A percentile compares a stretch with the other conserved stretches of the same genome.
phyloP scores from a whole-genome alignment of 1,284 basidiomycete genomes.

The Ceratobasidium theobromae region DNA sequence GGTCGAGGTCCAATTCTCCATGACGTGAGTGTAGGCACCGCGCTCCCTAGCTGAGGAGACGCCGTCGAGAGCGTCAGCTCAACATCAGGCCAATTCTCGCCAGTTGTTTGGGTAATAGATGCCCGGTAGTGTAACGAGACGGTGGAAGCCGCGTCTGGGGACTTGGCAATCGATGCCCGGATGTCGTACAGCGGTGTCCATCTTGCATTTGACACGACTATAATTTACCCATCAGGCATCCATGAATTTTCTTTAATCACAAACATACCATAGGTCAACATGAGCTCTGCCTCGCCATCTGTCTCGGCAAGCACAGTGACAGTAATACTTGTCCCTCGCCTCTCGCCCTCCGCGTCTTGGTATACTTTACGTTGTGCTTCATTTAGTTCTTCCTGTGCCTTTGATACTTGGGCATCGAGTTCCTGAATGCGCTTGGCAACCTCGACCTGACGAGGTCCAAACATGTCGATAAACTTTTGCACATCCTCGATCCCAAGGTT shows the following conservation, averaged over 20 bases:
- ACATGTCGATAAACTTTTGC: constrained; percentile 36
- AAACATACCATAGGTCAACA: constrained; percentile 36
- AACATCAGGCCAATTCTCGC: constrained; percentile 39
- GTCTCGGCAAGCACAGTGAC: constrained; percentile 35
- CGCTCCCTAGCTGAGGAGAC: constrained; percentile 36
- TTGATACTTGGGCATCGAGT: constrained; percentile 27
- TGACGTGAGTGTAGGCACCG: constrained; percentile 33
- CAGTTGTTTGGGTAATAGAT: constrained; percentile 38
- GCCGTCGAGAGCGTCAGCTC: constrained; percentile 38
- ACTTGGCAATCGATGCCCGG: constrained; percentile 37
- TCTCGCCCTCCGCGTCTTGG: constrained; percentile 29
- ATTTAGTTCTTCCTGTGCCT: constrained; percentile 26
- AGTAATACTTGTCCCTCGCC: constrained; percentile 35
- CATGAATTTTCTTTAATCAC: neutral
- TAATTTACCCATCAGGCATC: neutral
- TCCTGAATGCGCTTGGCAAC: constrained; percentile 27
- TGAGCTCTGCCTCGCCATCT: constrained; percentile 33
- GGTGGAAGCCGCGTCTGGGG: constrained; percentile 36
- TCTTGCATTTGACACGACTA: constrained; percentile 38
- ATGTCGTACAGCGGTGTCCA: constrained; percentile 41
- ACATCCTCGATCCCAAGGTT: constrained; percentile 33
- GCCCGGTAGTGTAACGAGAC: constrained; percentile 39
- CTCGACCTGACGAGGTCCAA: constrained; percentile 30
- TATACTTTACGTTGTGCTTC: constrained; percentile 17
- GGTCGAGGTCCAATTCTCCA: constrained; percentile 16